A percentile compares a stretch with the other conserved stretches of the same genome.
phyloP scores from a whole-genome alignment of 495 filamentous ascomycete genomes.

The Durotheca rogersii region DNA sequence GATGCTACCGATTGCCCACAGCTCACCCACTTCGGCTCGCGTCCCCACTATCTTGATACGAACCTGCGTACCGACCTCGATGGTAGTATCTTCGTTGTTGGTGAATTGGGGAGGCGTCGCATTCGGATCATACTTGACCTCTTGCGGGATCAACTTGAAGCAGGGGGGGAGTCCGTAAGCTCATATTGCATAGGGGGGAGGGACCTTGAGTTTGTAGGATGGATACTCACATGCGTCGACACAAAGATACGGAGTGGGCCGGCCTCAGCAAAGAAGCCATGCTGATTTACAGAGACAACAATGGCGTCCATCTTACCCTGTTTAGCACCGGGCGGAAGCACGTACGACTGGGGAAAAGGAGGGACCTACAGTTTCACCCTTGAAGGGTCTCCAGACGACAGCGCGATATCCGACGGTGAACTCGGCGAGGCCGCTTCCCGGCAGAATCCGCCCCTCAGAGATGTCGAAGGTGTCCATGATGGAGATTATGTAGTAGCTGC shows the following conservation, averaged over 20 bases:
- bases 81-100: constrained; percentile 85
- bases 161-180: constrained; percentile 31
- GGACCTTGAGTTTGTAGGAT: too few species aligned
- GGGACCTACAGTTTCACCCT: constrained; percentile 83
- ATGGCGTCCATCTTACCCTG: constrained; percentile 78
- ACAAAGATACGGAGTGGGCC: constrained; percentile 90
- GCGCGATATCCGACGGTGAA: constrained; percentile 94
- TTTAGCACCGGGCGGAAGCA: constrained; percentile 19
- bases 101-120: constrained; percentile 82
- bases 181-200: background rate
- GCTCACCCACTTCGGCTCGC: constrained; percentile 84
- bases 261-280: constrained; percentile 89
- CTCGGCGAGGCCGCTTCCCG: constrained; percentile 83
- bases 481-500: constrained; percentile 92
- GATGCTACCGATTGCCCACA: constrained; percentile 96
- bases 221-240: constrained; percentile 71
- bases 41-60: constrained; percentile 91
- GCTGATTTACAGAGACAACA: constrained; percentile 82
- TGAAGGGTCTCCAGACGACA: constrained; percentile 96
- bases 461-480: constrained; percentile 94
- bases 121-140: constrained; percentile 91
- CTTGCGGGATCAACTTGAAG: constrained; percentile 83
- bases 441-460: constrained; percentile 86
- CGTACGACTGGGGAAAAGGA: constrained; percentile 1
- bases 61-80: constrained; percentile 89